Percentiles rank a stretch among this genome's conserved stretches.
Evolutionary conservation across 106 monocot genomes (phyloP).

Genomic region (Gastrodia elata): DNA sequence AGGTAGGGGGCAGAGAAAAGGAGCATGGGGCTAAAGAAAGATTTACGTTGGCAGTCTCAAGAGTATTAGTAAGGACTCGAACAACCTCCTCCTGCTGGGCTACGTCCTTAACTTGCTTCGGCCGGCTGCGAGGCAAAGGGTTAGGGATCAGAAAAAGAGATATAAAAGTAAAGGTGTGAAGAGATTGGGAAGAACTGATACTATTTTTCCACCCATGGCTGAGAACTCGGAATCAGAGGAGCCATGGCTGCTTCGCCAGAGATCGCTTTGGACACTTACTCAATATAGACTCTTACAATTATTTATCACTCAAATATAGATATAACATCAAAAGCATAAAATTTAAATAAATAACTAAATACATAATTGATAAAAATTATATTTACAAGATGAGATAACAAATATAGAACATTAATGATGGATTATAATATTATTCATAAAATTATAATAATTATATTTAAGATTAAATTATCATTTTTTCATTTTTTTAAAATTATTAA

Average conservation of each 20-base stretch:
- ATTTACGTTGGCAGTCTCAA: constrained; percentile 72
- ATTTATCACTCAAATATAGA: too few species aligned
- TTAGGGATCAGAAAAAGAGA: neutral
- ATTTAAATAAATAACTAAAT: too few species aligned
- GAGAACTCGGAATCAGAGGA: constrained; percentile 51
- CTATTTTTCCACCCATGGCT: constrained; percentile 99
- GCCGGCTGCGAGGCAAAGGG: constrained; percentile 48
- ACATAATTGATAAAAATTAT: too few species aligned
- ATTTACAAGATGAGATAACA: too few species aligned
- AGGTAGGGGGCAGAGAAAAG: neutral
- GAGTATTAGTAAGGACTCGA: constrained; percentile 92
- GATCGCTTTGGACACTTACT: neutral
- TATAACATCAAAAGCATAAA: too few species aligned
- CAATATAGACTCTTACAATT: too few species aligned
- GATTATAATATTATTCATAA: too few species aligned
- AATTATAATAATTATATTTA: too few species aligned
- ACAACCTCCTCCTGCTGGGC: constrained; percentile 98
- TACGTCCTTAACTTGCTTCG: constrained; percentile 95
- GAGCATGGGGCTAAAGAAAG: neutral
- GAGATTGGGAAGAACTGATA: constrained; percentile 11
- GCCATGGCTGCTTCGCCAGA: constrained; percentile 37
- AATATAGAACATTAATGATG: too few species aligned
- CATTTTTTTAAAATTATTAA: too few species aligned
- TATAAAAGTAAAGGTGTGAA: constrained; percentile 4
- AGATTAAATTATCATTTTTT: too few species aligned